Evolutionary conservation across 441 rosid genomes (phyloP).

Genomic region (Gossypium schwendimanii): DNA sequence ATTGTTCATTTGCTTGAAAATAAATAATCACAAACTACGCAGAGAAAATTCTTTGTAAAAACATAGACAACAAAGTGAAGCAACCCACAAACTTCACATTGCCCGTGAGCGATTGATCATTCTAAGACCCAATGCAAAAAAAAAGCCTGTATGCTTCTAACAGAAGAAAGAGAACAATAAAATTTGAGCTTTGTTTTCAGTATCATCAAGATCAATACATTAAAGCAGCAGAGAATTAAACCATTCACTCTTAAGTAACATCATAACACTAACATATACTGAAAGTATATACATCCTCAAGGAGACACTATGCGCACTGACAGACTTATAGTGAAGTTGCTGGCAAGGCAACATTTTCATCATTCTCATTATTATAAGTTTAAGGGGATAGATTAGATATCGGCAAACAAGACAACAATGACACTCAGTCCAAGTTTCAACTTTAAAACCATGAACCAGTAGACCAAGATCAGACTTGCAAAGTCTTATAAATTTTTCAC

Average conservation of each 20-base stretch:
- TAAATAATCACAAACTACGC: background rate
- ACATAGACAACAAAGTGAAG: background rate
- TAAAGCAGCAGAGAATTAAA: background rate
- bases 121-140: background rate
- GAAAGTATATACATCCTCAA: background rate
- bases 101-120: background rate
- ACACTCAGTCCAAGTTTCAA: background rate
- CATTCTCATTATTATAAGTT: constrained; percentile 37
- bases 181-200: background rate
- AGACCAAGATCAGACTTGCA: background rate
- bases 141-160: background rate
- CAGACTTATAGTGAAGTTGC: constrained; percentile 5
- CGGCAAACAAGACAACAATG: background rate
- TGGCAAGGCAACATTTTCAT: constrained; percentile 23
- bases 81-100: background rate
- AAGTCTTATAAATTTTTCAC: background rate
- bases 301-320: background rate
- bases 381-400: background rate
- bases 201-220: background rate
- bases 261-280: background rate
- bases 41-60: background rate
- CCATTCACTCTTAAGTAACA: background rate
- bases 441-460: constrained; percentile 4
- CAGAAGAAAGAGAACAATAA: background rate
- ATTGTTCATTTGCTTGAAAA: background rate